A percentile compares a stretch with the other conserved stretches of the same genome.
Evolutionary conservation across 1,284 basidiomycete genomes (phyloP).

Genomic region (Grifola frondosa): DNA sequence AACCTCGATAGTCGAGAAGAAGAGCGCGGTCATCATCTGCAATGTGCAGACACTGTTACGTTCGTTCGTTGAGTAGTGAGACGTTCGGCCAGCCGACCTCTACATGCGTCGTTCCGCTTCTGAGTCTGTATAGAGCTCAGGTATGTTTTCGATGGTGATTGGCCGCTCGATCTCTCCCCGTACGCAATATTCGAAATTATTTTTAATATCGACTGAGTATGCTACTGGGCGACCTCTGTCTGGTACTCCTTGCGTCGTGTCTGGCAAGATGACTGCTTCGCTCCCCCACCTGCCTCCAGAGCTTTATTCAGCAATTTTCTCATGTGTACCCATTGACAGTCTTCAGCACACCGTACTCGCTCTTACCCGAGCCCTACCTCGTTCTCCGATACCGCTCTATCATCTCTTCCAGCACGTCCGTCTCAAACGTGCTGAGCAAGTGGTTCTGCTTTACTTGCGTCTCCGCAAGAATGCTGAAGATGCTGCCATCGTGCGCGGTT

Average conservation of each 20-base stretch:
- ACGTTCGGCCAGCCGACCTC: no score
- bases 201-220: no score
- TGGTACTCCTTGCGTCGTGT: not conserved
- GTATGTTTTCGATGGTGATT: no score
- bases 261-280: conserved; percentile 5
- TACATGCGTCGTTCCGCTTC: no score
- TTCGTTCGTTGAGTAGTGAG: no score
- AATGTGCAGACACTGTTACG: no score
- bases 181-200: no score
- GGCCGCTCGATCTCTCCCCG: no score
- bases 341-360: conserved; percentile 47
- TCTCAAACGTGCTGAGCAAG: conserved; percentile 44
- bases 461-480: conserved; percentile 39
- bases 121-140: no score
- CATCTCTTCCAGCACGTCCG: conserved; percentile 51
- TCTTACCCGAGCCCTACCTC: conserved; percentile 55
- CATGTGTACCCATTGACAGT: conserved; percentile 39
- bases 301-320: conserved; percentile 55
- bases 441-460: conserved; percentile 46
- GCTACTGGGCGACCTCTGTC: no score
- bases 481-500: conserved; percentile 41
- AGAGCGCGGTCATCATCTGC: conserved; percentile 48
- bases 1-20: conserved; percentile 86
- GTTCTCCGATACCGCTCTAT: conserved; percentile 48
- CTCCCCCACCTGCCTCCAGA: conserved; percentile 48